Evolutionary conservation across 164 flowering plant species (phyloP).

Genomic region (Berberis vulgaris): DNA sequence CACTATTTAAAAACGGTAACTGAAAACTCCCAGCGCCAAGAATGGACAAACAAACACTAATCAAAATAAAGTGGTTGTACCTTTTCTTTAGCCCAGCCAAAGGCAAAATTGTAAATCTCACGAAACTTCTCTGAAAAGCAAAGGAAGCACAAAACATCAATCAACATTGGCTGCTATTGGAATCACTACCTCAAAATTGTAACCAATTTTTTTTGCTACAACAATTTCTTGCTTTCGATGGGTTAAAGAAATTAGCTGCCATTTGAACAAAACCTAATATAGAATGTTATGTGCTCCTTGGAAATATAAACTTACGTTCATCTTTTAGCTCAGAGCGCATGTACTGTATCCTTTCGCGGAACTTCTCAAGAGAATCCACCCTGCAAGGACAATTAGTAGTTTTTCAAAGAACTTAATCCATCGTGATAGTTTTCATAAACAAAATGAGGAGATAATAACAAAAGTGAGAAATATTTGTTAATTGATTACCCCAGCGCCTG

Average conservation of each 20-base stretch:
- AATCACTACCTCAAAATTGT: not conserved
- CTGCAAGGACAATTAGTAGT: slow-evolving; percentile 36
- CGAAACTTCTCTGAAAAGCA: slow-evolving; percentile 74
- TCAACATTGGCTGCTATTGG: not conserved
- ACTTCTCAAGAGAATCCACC: slow-evolving; percentile 87
- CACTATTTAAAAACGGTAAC: too few species aligned
- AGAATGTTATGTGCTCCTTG: too few species aligned
- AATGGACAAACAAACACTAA: too few species aligned
- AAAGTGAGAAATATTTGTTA: not conserved
- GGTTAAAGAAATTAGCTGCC: too few species aligned
- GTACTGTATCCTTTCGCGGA: slow-evolving; percentile 69
- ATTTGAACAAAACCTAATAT: too few species aligned
- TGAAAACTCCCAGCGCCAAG: too few species aligned
- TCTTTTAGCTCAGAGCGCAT: slow-evolving; percentile 93
- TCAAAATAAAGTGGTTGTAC: slow-evolving; percentile 20
- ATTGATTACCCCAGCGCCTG: slow-evolving; percentile 68
- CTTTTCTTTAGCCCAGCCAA: slow-evolving; percentile 99
- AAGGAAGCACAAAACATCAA: slow-evolving; percentile 4
- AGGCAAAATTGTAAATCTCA: slow-evolving; percentile 92
- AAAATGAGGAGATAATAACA: not conserved
- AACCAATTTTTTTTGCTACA: too few species aligned
- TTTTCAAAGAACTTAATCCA: not conserved
- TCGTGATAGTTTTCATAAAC: not conserved
- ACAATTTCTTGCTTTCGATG: too few species aligned
- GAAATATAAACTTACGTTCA: slow-evolving; percentile 58